Base-by-base conservation (phyloP, 129 eudicot species). In the Escallonia herrerae region DNA sequence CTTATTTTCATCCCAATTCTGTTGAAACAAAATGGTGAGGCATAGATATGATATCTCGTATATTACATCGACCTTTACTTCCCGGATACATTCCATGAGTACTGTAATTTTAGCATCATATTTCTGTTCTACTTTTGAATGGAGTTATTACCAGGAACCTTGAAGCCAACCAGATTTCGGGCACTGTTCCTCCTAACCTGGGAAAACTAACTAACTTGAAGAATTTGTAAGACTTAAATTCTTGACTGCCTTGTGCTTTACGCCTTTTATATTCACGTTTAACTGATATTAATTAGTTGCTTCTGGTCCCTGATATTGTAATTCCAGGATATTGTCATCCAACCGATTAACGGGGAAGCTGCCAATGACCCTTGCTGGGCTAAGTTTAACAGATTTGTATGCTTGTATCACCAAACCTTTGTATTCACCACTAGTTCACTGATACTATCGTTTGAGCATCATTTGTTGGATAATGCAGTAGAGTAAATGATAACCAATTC, bases 161-260 rank as follows among this genome's bases (percentile, higher is more conserved):
- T 55, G 97, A 91, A 73, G 91, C 80, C 67, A 91, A 91, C 76
- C 79, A 61, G 64, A 81, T 91, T 74, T 74, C 89, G 8, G 97
- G 95, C 51, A 64, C 66, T 3, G 73, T 91, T 58, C 96, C 97
- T 41, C 33, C 75, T 38, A 96, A 85, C 22, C 74, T 91, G 2
- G 95, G 87, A 60, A 85, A 70, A 58, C 59, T 91, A 72, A 66
- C 51, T 13, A 75, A 83, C 83, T 63, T 87, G 71, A 43, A 48
- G 5, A 57, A 78, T 69, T 71, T 91, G 97, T 87, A 81, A 72
- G 97, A 45, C 53, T 49, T 56, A 44, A 41, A 11, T 15, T 48
- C 58, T 62, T 61, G 56, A n/a, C 10, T 5, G 48, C 54, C 15
- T 15, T 43, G 51, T 44, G 46, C 15, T 70, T 59, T 60, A 15